Conservation (phyloP, 805 yeast species). For the Pachysolen tannophilus region DNA sequence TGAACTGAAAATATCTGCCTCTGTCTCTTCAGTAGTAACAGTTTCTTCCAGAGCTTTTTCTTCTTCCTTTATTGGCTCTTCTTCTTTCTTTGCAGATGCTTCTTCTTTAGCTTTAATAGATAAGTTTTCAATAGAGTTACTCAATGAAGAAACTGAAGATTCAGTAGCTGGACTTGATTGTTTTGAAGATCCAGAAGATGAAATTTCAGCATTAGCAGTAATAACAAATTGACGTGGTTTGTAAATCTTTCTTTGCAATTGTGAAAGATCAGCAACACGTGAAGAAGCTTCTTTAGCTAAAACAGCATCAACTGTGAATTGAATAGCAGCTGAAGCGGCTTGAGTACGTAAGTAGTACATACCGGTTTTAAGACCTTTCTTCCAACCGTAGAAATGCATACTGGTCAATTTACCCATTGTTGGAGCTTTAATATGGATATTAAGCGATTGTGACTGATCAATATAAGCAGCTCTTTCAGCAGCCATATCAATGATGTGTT, state of each 20-base stretch:
- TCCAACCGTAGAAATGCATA: conserved; percentile 99
- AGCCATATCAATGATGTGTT: conserved; percentile 53
- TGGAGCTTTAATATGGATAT: conserved; percentile 85
- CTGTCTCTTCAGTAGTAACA: conserved; percentile 31
- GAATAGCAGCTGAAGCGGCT: conserved; percentile 97
- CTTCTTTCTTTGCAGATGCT: too few relatives aligned
- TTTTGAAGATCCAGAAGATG: neutral
- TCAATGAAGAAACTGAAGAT: neutral
- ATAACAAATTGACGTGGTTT: conserved; percentile 1
- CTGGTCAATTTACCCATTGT: conserved; percentile 97
- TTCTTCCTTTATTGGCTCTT: conserved; percentile 11
- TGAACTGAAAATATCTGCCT: conserved; percentile 81
- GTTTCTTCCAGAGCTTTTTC: conserved; percentile 14
- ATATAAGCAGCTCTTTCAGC: conserved; percentile 75
- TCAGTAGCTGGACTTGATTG: neutral
- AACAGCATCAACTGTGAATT: conserved; percentile 71
- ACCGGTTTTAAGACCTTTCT: conserved; percentile 97
- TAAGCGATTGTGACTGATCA: conserved; percentile 91
- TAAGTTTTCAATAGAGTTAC: neutral
- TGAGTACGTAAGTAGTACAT: conserved; percentile 98
- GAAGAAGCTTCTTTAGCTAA: conserved; percentile 22
- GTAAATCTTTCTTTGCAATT: conserved; percentile 15
- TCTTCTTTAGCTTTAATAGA: neutral
- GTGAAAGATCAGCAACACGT: conserved; percentile 19
- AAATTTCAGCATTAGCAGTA: too few relatives aligned